Conservation (phyloP, 2,329 filamentous ascomycete species). For the Penicillium decumbens region DNA sequence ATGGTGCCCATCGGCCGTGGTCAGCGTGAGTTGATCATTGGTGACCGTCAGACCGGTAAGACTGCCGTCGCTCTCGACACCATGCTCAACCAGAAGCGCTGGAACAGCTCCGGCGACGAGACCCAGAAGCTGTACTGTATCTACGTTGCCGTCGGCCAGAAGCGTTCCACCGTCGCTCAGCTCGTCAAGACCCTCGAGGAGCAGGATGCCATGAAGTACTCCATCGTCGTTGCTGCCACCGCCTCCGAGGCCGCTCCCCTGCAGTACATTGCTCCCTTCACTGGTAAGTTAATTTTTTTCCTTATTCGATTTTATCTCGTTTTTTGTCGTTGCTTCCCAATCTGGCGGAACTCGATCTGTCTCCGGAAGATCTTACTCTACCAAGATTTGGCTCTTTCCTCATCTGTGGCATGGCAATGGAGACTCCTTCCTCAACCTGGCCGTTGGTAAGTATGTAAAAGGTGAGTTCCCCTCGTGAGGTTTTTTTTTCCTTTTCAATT, state of each 20-base stretch:
- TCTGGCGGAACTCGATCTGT: too few species aligned
- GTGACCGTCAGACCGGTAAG: conserved; percentile 99
- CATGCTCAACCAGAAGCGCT: conserved; percentile 99
- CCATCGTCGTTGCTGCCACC: conserved; percentile 86
- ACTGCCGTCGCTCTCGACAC: conserved; percentile 96
- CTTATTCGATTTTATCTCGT: too few species aligned
- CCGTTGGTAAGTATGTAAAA: too few species aligned
- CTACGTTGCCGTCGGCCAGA: conserved; percentile 98
- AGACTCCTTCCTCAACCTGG: too few species aligned
- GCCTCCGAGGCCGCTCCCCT: conserved; percentile 94
- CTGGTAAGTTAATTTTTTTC: too few species aligned
- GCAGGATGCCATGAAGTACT: conserved; percentile 99
- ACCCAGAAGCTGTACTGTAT: conserved; percentile 98
- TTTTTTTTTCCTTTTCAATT: too few species aligned
- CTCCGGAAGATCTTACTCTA: too few species aligned
- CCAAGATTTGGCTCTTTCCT: too few species aligned
- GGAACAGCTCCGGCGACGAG: conserved; percentile 86
- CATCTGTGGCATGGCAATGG: too few species aligned
- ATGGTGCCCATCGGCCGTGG: conserved; percentile 99
- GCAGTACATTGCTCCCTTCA: conserved; percentile 93
- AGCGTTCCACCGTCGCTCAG: conserved; percentile 98
- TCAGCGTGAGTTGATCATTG: conserved; percentile 99
- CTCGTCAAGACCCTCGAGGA: conserved; percentile 99
- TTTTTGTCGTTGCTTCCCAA: too few species aligned
- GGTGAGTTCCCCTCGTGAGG: too few species aligned